Evolutionary conservation across 2,329 filamentous ascomycete genomes (phyloP).

Genomic region (Colletotrichum euphorbiae): DNA sequence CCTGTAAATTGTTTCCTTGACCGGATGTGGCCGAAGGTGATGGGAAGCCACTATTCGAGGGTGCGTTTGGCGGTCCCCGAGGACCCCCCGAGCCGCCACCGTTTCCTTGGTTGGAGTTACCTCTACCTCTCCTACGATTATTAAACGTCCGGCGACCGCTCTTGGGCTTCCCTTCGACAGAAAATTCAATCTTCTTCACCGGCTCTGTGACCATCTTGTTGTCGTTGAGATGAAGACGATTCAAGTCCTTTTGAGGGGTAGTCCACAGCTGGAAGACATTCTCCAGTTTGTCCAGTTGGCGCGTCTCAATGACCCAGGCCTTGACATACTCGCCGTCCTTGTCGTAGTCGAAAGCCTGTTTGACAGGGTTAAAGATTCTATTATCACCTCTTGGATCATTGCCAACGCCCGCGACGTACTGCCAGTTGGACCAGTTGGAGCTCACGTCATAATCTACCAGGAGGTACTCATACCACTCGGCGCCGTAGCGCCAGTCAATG

Average conservation of each 20-base stretch:
- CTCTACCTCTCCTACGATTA: conserved; percentile 44
- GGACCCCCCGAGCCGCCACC: conserved; percentile 4
- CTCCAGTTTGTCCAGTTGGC: conserved; percentile 61
- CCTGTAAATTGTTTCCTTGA: neutral
- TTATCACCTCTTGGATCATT: conserved; percentile 80
- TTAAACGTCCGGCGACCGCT: conserved; percentile 48
- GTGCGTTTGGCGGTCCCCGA: neutral
- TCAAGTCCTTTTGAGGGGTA: conserved; percentile 68
- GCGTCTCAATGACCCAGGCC: conserved; percentile 78
- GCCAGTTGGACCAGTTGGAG: conserved; percentile 86
- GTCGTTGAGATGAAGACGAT: conserved; percentile 65
- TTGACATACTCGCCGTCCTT: conserved; percentile 75
- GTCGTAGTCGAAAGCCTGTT: conserved; percentile 84
- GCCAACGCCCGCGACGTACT: conserved; percentile 83
- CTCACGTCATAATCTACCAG: conserved; percentile 81
- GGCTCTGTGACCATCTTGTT: conserved; percentile 76
- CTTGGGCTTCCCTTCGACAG: conserved; percentile 63
- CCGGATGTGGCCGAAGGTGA: neutral
- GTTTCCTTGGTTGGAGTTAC: conserved; percentile 13
- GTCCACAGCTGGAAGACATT: conserved; percentile 80
- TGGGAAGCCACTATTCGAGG: neutral
- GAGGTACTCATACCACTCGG: conserved; percentile 84
- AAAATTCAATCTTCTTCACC: conserved; percentile 73
- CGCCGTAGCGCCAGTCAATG: conserved; percentile 84
- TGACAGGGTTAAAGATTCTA: conserved; percentile 84